These are phyloP conservation scores for Lecanoromycetidae sp. DNA, from an alignment of 2,329 filamentous ascomycete genomes.

Conservation along the genomic window DNA sequence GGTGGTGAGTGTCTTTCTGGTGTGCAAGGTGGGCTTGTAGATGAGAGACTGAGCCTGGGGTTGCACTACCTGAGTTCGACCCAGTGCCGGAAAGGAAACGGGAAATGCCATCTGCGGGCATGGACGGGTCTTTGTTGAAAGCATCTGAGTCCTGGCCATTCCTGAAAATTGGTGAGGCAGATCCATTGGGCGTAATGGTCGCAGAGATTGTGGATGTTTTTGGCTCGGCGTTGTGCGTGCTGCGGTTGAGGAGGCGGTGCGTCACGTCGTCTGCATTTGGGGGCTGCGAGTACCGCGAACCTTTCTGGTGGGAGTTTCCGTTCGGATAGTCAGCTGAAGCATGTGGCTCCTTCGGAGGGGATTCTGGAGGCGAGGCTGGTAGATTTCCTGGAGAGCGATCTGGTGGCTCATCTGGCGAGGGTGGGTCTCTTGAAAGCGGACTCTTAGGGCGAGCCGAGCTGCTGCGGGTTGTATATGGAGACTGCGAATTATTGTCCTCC, in stretches of 20 bases:
- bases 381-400: slow-evolving; percentile 4
- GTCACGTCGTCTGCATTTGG: slow-evolving; percentile 36
- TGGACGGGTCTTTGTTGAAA: slow-evolving; percentile 29
- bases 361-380: slow-evolving; percentile 13
- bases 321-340: slow-evolving; percentile 3
- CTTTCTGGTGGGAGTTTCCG: background rate
- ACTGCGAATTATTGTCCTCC: slow-evolving; percentile 20
- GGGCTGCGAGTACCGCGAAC: slow-evolving; percentile 3
- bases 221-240: slow-evolving; percentile 28
- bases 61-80: slow-evolving; percentile 29
- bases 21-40: slow-evolving; percentile 11
- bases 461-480: slow-evolving; percentile 15
- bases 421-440: slow-evolving; percentile 11
- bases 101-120: slow-evolving; percentile 30
- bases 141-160: slow-evolving; percentile 30
- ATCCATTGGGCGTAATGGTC: slow-evolving; percentile 26
- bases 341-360: background rate
- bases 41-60: slow-evolving; percentile 17
- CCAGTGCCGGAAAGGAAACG: slow-evolving; percentile 31
- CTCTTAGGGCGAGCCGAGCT: slow-evolving; percentile 5
- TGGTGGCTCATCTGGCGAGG: slow-evolving; percentile 15
- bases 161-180: slow-evolving; percentile 26
- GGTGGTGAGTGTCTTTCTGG: background rate
- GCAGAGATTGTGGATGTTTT: slow-evolving; percentile 32
- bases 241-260: slow-evolving; percentile 34